Conservation (phyloP, 805 yeast species). For the Candida awuae region DNA sequence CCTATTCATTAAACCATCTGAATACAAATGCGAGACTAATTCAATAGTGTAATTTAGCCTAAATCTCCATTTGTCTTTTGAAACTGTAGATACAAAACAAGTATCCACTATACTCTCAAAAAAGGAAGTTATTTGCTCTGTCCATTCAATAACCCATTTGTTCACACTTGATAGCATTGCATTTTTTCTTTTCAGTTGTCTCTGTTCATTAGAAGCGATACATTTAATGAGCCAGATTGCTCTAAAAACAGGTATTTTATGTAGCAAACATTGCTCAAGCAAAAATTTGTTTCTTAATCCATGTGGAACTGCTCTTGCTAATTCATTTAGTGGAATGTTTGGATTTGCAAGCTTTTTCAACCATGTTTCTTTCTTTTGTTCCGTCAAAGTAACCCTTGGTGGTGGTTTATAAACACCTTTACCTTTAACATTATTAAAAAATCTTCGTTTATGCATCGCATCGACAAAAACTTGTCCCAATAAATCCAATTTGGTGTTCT, state of each 20-base stretch:
- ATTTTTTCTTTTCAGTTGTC: constrained; percentile 45
- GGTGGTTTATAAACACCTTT: constrained; percentile 67
- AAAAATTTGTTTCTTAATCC: constrained; percentile 71
- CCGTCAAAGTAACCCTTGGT: constrained; percentile 84
- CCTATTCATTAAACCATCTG: constrained; percentile 60
- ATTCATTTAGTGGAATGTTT: constrained; percentile 52
- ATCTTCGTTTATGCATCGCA: constrained; percentile 41
- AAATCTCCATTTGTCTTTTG: constrained; percentile 35
- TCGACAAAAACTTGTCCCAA: constrained; percentile 43
- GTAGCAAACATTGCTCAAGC: constrained; percentile 62
- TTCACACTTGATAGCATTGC: constrained; percentile 32
- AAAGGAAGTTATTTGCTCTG: constrained; percentile 66
- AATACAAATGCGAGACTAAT: constrained; percentile 55
- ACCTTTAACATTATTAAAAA: constrained; percentile 37
- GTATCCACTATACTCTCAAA: constrained; percentile 44
- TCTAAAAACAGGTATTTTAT: constrained; percentile 65
- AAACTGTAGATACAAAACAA: constrained; percentile 20
- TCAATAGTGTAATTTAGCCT: constrained; percentile 54
- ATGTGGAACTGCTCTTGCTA: constrained; percentile 81
- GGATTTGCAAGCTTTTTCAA: constrained; percentile 68
- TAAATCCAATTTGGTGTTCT: constrained; percentile 22
- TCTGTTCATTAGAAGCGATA: constrained; percentile 69
- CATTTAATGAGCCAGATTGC: constrained; percentile 91
- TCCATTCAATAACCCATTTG: constrained; percentile 83
- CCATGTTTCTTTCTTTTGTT: constrained; percentile 81